Conservation (phyloP, 2,329 filamentous ascomycete species). For the Mycocentrospora acerina region DNA sequence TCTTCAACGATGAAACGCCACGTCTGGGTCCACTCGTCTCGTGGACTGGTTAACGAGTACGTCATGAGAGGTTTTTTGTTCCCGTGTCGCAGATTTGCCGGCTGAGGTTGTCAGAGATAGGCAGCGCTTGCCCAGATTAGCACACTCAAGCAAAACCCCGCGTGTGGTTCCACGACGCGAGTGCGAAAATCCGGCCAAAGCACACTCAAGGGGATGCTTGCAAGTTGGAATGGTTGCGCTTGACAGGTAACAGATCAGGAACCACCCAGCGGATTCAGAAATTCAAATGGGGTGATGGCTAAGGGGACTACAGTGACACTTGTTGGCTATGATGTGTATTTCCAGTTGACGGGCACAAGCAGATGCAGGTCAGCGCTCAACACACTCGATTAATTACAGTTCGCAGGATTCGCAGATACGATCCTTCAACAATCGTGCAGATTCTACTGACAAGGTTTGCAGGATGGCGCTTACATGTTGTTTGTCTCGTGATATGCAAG, state of each 20-base stretch:
- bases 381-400: slow-evolving; percentile 20
- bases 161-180: slow-evolving; percentile 12
- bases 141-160: slow-evolving; percentile 6
- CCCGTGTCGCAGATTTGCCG: slow-evolving; percentile 38
- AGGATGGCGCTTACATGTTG: slow-evolving; percentile 23
- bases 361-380: slow-evolving; percentile 19
- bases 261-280: too few relatives aligned
- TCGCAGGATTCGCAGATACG: slow-evolving; percentile 13
- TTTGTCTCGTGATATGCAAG: slow-evolving; percentile 35
- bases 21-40: slow-evolving; percentile 41
- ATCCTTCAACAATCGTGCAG: slow-evolving; percentile 13
- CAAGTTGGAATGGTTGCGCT: slow-evolving; percentile 24
- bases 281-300: too few relatives aligned
- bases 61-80: slow-evolving; percentile 37
- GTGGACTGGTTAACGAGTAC: slow-evolving; percentile 34
- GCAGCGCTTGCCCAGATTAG: slow-evolving; percentile 12
- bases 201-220: slow-evolving; percentile 24
- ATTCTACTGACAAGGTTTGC: slow-evolving; percentile 7
- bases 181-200: slow-evolving; percentile 11
- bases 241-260: slow-evolving; percentile 15
- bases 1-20: slow-evolving; percentile 35
- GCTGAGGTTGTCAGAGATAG: slow-evolving; percentile 33
- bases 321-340: background rate
- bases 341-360: slow-evolving; percentile 12
- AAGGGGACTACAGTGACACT: too few relatives aligned